Base-by-base conservation (phyloP, 805 yeast genomes). In the Ogataea salicorniae region DNA sequence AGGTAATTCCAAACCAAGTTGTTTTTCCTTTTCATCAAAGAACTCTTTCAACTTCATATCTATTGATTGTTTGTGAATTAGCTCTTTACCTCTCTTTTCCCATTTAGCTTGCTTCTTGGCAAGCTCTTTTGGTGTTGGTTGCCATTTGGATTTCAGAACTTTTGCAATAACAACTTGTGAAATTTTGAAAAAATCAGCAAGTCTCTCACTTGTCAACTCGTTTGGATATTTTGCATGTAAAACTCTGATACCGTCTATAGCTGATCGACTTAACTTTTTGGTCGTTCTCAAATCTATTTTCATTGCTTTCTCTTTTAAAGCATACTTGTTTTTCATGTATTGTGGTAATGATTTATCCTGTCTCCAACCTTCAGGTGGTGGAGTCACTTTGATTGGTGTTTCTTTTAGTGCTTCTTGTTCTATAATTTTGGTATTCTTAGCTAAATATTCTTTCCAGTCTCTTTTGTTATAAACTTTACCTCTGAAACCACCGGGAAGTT, bases 81-180 rank as follows among this genome's bases (percentile, higher is more conserved):
- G 52, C 16, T 69, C 62, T 35, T 61, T 70, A 9, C 79, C 78
- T 56, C 84, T 68, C 35, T 64, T 68, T 31, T 61, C 64, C 81
- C 87, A 84, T 52, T 92, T 73, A 16, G 67, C 66, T 33, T 70
- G 64, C 16, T 75, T 60, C 29, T 58, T 63, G 5, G 64, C 73
- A 37, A 70, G 75, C 49, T 83, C 87, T n/a, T 72, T 74, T 1
- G 69, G 74, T 5, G 64, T 71, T 0, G 96, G 96, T 16, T 62
- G 66, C 95, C 96, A 91, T 36, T 75, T 79, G 5, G 92, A 82
- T 60, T 80, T 82, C 53, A 91, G 62, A 17, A 91, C 88, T 52
- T 96, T 76, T 49, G 96, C 71, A 2, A 90, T 77, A 0, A 91
- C 87, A 55, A 90, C 95, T 1, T 95, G 92, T 1, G 94, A 84